These are phyloP conservation scores for Penicillium sp. DNA, from an alignment of 2,329 filamentous ascomycete species.

Conservation along the genomic window DNA sequence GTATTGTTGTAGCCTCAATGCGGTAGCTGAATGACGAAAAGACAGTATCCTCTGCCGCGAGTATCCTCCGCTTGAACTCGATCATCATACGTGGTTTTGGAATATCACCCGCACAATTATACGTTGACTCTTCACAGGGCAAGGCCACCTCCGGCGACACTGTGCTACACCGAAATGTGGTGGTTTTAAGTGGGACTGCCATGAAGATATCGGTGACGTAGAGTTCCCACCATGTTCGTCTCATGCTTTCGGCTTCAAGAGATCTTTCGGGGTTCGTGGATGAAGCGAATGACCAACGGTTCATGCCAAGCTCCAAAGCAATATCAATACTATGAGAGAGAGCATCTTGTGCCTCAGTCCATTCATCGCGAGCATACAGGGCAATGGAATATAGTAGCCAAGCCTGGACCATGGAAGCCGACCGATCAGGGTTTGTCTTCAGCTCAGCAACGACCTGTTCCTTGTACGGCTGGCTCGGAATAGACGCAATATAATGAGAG, in stretches of 20 bases:
- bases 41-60: slow-evolving; percentile 60
- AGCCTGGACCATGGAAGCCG: slow-evolving; percentile 39
- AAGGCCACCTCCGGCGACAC: slow-evolving; percentile 65
- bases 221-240: slow-evolving; percentile 83
- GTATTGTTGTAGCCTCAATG: slow-evolving; percentile 72
- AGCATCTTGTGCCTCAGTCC: slow-evolving; percentile 30
- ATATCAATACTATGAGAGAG: slow-evolving; percentile 66
- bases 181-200: slow-evolving; percentile 58
- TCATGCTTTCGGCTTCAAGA: slow-evolving; percentile 75
- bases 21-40: slow-evolving; percentile 85
- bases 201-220: slow-evolving; percentile 77
- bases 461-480: slow-evolving; percentile 21
- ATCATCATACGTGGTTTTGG: slow-evolving; percentile 57
- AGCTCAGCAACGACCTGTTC: slow-evolving; percentile 29
- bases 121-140: slow-evolving; percentile 73
- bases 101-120: slow-evolving; percentile 50
- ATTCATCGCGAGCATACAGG: slow-evolving; percentile 36
- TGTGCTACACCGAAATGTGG: slow-evolving; percentile 64
- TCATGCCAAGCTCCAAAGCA: slow-evolving; percentile 71
- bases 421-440: slow-evolving; percentile 23
- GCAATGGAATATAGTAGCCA: slow-evolving; percentile 38
- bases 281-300: slow-evolving; percentile 60
- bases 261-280: slow-evolving; percentile 46
- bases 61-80: slow-evolving; percentile 60
- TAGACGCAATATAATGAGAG: slow-evolving; percentile 47